A percentile compares a stretch with the other conserved stretches of the same genome.
Evolutionary conservation across 345 rosid genomes (phyloP).

Genomic region (Nasturtium officinale): DNA sequence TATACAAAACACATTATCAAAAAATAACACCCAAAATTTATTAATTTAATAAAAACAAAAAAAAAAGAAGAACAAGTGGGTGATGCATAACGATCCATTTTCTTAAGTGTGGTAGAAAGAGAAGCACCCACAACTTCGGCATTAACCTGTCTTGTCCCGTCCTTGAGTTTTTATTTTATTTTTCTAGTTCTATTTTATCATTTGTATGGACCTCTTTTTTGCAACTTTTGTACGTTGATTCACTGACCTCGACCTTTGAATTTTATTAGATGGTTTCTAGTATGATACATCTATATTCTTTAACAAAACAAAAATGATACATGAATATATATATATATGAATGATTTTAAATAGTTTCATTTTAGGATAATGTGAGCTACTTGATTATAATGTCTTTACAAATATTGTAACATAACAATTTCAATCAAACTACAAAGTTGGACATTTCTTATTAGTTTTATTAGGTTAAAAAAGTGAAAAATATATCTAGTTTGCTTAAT

Average conservation of each 20-base stretch:
- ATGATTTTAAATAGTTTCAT: neutral
- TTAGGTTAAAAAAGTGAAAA: neutral
- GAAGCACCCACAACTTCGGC: slow-evolving; percentile 37
- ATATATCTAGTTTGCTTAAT: neutral
- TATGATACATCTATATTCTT: neutral
- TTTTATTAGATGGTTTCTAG: slow-evolving; percentile 13
- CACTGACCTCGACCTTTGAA: neutral
- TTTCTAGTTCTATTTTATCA: slow-evolving; percentile 6
- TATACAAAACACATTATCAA: neutral
- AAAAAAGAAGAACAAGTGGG: slow-evolving; percentile 34
- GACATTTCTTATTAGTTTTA: neutral
- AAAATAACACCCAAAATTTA: neutral
- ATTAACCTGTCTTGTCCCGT: slow-evolving; percentile 28
- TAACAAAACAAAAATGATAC: too few relatives aligned
- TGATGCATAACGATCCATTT: slow-evolving; percentile 38
- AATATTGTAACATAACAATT: neutral
- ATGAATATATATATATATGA: too few relatives aligned
- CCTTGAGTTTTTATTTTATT: slow-evolving; percentile 11
- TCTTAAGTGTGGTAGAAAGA: slow-evolving; percentile 36
- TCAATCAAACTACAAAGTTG: neutral
- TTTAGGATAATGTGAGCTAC: slow-evolving; percentile 6
- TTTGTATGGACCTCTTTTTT: slow-evolving; percentile 2
- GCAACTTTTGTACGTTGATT: neutral
- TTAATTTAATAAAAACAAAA: neutral
- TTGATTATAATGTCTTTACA: neutral